Conservation (phyloP, 2,329 filamentous ascomycete species). For the Lecanoromycetidae sp. region DNA sequence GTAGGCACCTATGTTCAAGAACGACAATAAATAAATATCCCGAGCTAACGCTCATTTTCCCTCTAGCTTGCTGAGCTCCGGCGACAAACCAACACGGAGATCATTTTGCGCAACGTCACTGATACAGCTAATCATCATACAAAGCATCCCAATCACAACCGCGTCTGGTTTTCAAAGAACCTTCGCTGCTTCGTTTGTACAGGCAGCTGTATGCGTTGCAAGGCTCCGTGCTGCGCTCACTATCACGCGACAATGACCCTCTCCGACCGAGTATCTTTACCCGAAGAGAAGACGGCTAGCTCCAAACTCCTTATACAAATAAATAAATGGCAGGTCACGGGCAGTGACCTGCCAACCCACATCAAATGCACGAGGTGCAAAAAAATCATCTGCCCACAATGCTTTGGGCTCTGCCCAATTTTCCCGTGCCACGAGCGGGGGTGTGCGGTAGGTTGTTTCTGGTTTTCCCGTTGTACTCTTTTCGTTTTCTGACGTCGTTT, state of each 20-base stretch:
- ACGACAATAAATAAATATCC: not conserved
- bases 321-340: slow-evolving; percentile 5
- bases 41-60: not conserved
- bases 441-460: slow-evolving; percentile 19
- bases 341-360: slow-evolving; percentile 25
- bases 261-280: not conserved
- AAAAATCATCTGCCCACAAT: slow-evolving; percentile 19
- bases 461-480: not conserved
- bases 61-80: not conserved
- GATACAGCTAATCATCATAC: not conserved
- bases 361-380: slow-evolving; percentile 23
- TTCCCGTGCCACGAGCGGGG: slow-evolving; percentile 25
- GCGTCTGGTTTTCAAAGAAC: slow-evolving; percentile 9
- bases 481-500: not conserved
- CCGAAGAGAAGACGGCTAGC: not conserved
- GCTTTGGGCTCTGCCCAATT: slow-evolving; percentile 25
- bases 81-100: not conserved
- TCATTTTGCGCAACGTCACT: not conserved
- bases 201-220: not conserved
- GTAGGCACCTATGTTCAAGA: not conserved
- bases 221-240: not conserved
- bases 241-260: not conserved
- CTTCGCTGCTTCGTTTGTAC: slow-evolving; percentile 8
- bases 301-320: not conserved
- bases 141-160: slow-evolving; percentile 12